Evolutionary conservation across 2,329 filamentous ascomycete species (phyloP).

Genomic region (Triangularia verruculosa): DNA sequence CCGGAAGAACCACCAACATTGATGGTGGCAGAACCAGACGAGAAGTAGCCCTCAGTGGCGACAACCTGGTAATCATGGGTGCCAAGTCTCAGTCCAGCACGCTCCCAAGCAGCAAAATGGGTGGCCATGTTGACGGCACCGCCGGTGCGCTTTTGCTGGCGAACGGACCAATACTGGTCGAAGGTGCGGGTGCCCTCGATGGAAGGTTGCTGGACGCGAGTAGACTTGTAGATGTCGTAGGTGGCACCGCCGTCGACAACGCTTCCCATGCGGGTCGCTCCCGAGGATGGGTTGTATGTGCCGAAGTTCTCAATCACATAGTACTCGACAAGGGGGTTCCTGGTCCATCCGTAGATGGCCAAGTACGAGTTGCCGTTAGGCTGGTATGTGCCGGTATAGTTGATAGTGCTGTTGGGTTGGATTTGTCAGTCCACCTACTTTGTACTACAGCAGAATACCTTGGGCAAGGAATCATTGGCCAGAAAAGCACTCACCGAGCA

Average conservation of each 20-base stretch:
- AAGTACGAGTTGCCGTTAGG: slow-evolving; percentile 49
- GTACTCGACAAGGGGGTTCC: slow-evolving; percentile 34
- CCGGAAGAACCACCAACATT: slow-evolving; percentile 26
- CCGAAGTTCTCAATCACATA: slow-evolving; percentile 41
- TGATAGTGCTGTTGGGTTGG: slow-evolving; percentile 41
- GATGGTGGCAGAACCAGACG: slow-evolving; percentile 45
- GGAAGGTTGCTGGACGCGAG: slow-evolving; percentile 41
- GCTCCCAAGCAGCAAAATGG: slow-evolving; percentile 54
- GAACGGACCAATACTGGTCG: slow-evolving; percentile 51
- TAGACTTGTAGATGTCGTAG: slow-evolving; percentile 38
- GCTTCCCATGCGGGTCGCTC: slow-evolving; percentile 33
- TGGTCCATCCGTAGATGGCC: slow-evolving; percentile 38
- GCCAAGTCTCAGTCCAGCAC: slow-evolving; percentile 44
- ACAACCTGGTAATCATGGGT: slow-evolving; percentile 53
- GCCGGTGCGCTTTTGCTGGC: slow-evolving; percentile 44
- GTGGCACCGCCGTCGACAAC: slow-evolving; percentile 35
- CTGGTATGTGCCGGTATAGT: slow-evolving; percentile 46
- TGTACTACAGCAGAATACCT: no score
- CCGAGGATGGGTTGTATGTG: slow-evolving; percentile 41
- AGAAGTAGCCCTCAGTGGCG: slow-evolving; percentile 52
- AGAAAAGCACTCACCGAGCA: slow-evolving; percentile 28
- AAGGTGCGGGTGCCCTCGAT: slow-evolving; percentile 49
- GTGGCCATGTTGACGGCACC: slow-evolving; percentile 49
- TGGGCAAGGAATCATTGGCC: background rate
- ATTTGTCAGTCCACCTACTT: background rate